Evolutionary conservation across 2,329 filamentous ascomycete species (phyloP).

Genomic region (Botryotinia convoluta): DNA sequence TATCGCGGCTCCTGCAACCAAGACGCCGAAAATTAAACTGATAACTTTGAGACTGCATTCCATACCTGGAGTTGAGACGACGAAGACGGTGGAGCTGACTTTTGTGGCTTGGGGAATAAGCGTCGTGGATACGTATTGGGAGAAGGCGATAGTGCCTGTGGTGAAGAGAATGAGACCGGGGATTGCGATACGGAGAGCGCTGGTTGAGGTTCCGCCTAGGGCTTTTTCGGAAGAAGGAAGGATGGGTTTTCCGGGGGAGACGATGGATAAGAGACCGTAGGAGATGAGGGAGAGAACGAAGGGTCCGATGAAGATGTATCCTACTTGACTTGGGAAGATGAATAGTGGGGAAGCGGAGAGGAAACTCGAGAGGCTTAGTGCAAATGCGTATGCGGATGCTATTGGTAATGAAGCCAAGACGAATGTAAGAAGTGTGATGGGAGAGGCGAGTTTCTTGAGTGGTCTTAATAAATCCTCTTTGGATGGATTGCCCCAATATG

Average conservation of each 20-base stretch:
- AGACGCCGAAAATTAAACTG: neutral
- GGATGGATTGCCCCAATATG: constrained; percentile 19
- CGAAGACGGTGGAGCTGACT: neutral
- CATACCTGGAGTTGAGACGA: neutral
- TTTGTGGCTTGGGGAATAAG: neutral
- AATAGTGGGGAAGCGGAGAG: constrained; percentile 47
- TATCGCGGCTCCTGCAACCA: neutral
- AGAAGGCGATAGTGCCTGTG: neutral
- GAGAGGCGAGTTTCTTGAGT: constrained; percentile 46
- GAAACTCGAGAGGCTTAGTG: constrained; percentile 47
- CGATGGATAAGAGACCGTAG: constrained; percentile 22
- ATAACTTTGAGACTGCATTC: neutral
- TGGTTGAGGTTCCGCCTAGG: neutral
- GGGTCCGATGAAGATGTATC: constrained; percentile 43
- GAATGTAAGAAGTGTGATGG: constrained; percentile 49
- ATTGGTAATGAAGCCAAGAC: constrained; percentile 47
- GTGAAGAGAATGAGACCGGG: constrained; percentile 5
- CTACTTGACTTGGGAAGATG: constrained; percentile 43
- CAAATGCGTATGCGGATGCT: constrained; percentile 48
- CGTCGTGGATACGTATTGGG: constrained; percentile 7
- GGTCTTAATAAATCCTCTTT: constrained; percentile 36
- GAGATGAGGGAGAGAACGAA: constrained; percentile 25
- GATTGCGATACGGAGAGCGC: neutral
- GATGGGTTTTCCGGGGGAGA: constrained; percentile 17
- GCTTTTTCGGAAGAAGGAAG: neutral